Conservation (phyloP, 345 rosid genomes). For the Kandelia obovata region DNA sequence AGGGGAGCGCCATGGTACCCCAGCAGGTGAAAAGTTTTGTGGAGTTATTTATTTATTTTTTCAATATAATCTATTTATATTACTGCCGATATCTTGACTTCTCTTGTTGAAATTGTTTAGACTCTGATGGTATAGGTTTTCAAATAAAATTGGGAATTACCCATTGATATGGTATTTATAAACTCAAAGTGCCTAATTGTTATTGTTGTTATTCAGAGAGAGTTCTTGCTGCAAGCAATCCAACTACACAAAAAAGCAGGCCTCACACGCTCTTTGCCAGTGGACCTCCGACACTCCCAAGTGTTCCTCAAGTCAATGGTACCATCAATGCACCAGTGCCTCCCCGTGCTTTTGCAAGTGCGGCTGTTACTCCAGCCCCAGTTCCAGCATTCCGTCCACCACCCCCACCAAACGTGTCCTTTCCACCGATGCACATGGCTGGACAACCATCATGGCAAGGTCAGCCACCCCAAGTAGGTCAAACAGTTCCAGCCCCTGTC, state of each 20-base stretch:
- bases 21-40: slow-evolving; percentile 66
- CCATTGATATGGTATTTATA: no score
- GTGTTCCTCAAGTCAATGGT: slow-evolving; percentile 59
- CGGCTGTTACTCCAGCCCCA: slow-evolving; percentile 46
- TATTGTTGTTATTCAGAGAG: slow-evolving; percentile 57
- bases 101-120: no score
- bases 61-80: no score
- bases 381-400: slow-evolving; percentile 58
- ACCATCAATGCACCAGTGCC: slow-evolving; percentile 49
- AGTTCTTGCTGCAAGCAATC: slow-evolving; percentile 95
- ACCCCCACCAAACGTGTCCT: slow-evolving; percentile 55
- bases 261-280: slow-evolving; percentile 95
- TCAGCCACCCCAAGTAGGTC: slow-evolving; percentile 68
- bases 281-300: slow-evolving; percentile 70
- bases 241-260: slow-evolving; percentile 72
- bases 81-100: no score
- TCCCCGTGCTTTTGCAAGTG: slow-evolving; percentile 70
- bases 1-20: slow-evolving; percentile 98
- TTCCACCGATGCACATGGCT: slow-evolving; percentile 47
- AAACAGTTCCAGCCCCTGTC: slow-evolving; percentile 33
- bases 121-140: no score
- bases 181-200: background rate
- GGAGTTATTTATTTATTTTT: background rate
- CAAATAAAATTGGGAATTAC: no score
- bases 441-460: slow-evolving; percentile 68